A percentile compares a stretch with the other conserved stretches of the same genome.
phyloP scores from a whole-genome alignment of 257 asterid genomes.

The Nicotiana otophora region DNA sequence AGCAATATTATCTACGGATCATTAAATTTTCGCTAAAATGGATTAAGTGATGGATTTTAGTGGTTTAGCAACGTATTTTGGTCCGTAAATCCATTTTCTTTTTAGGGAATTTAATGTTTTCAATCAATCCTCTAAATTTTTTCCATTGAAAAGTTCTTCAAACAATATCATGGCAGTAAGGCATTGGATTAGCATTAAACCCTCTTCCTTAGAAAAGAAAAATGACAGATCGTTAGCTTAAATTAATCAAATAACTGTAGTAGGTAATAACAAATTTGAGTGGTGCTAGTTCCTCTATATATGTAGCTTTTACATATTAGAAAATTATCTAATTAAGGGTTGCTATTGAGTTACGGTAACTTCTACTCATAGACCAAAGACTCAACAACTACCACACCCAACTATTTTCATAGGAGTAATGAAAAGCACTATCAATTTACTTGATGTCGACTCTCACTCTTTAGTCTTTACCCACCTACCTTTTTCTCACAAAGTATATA shows the following conservation, averaged over 20 bases:
- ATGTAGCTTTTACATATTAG: background rate
- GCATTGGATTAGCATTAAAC: background rate
- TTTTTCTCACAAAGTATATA: background rate
- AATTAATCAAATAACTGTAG: background rate
- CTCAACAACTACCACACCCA: background rate
- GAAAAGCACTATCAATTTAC: background rate
- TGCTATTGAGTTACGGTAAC: slow-evolving; percentile 5
- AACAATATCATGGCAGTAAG: too few species aligned
- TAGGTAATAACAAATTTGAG: background rate
- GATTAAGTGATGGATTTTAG: too few species aligned
- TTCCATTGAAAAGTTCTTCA: too few species aligned
- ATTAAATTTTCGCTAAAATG: too few species aligned
- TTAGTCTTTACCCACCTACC: background rate
- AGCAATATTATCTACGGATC: too few species aligned
- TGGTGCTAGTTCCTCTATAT: background rate
- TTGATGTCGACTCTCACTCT: slow-evolving; percentile 6
- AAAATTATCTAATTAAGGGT: background rate
- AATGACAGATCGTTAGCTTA: background rate
- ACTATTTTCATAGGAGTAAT: background rate
- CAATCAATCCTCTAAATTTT: too few species aligned
- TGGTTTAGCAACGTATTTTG: too few species aligned
- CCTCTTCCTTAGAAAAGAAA: background rate
- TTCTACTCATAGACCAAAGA: background rate
- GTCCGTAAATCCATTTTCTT: too few species aligned
- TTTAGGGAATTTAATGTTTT: too few species aligned